phyloP scores from a whole-genome alignment of 805 yeast genomes.

The Cyberlindnera mycetangii region DNA sequence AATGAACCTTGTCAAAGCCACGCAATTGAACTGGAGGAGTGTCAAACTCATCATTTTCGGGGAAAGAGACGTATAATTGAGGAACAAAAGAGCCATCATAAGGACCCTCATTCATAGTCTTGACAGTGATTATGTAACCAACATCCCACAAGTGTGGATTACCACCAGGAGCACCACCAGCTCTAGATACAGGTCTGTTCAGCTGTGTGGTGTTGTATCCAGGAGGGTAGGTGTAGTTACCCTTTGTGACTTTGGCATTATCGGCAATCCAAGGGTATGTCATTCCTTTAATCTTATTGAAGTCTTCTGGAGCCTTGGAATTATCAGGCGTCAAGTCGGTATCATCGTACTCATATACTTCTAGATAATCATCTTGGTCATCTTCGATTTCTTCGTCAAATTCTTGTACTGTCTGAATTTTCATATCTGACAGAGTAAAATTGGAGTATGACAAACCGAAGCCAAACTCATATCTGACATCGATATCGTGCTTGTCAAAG shows the following conservation, averaged over 20 bases:
- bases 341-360: constrained; percentile 35
- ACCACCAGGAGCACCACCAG: constrained; percentile 51
- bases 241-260: constrained; percentile 15
- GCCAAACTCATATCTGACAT: constrained; percentile 59
- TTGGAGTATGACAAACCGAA: constrained; percentile 54
- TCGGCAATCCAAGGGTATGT: constrained; percentile 46
- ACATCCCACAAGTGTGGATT: constrained; percentile 55
- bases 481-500: constrained; percentile 48
- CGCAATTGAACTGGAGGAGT: constrained; percentile 50
- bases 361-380: constrained; percentile 39
- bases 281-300: constrained; percentile 44
- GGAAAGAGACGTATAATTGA: constrained; percentile 52
- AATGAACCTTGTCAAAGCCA: constrained; percentile 51
- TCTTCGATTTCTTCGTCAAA: constrained; percentile 37
- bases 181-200: constrained; percentile 22
- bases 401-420: constrained; percentile 35
- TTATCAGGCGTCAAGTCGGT: constrained; percentile 48
- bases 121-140: constrained; percentile 42
- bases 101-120: constrained; percentile 46
- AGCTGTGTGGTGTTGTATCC: constrained; percentile 29
- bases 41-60: constrained; percentile 33
- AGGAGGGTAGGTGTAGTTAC: constrained; percentile 29
- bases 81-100: constrained; percentile 45
- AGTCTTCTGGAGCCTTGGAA: constrained; percentile 46
- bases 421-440: constrained; percentile 31